A percentile compares a stretch with the other conserved stretches of the same genome.
phyloP scores from a whole-genome alignment of 2,329 filamentous ascomycete species.

The Trichoderma polysporum region DNA sequence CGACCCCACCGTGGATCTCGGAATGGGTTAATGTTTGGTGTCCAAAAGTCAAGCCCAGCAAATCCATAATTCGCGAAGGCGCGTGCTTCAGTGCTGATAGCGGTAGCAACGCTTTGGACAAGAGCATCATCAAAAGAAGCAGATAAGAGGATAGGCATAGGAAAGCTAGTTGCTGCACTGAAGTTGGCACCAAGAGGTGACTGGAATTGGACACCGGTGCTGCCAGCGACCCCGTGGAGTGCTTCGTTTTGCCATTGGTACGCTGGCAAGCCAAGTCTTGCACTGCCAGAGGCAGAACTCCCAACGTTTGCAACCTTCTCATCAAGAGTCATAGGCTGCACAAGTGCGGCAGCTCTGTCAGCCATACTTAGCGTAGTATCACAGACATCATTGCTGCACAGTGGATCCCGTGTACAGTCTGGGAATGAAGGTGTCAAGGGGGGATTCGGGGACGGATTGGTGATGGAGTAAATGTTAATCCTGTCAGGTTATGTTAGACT shows the following conservation, averaged over 20 bases:
- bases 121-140: slow-evolving; percentile 65
- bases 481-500: slow-evolving; percentile 5
- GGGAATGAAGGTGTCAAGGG: slow-evolving; percentile 24
- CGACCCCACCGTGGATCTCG: slow-evolving; percentile 63
- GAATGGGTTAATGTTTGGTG: slow-evolving; percentile 67
- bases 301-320: slow-evolving; percentile 36
- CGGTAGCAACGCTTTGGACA: slow-evolving; percentile 54
- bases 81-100: slow-evolving; percentile 60
- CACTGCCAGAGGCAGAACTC: slow-evolving; percentile 40
- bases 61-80: slow-evolving; percentile 62
- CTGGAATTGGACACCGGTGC: slow-evolving; percentile 46
- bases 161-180: slow-evolving; percentile 63
- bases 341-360: slow-evolving; percentile 34
- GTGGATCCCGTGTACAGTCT: slow-evolving; percentile 30
- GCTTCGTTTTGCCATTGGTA: slow-evolving; percentile 65
- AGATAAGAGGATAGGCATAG: slow-evolving; percentile 61
- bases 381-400: slow-evolving; percentile 44
- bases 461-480: slow-evolving; percentile 24
- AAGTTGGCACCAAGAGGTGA: slow-evolving; percentile 38
- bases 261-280: slow-evolving; percentile 54
- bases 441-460: slow-evolving; percentile 20
- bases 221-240: slow-evolving; percentile 59
- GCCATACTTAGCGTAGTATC: slow-evolving; percentile 36
- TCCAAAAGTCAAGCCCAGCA: slow-evolving; percentile 60
- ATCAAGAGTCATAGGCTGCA: slow-evolving; percentile 33